Base-by-base conservation (phyloP, 2,329 filamentous ascomycete genomes). In the Plectosphaerella plurivora region DNA sequence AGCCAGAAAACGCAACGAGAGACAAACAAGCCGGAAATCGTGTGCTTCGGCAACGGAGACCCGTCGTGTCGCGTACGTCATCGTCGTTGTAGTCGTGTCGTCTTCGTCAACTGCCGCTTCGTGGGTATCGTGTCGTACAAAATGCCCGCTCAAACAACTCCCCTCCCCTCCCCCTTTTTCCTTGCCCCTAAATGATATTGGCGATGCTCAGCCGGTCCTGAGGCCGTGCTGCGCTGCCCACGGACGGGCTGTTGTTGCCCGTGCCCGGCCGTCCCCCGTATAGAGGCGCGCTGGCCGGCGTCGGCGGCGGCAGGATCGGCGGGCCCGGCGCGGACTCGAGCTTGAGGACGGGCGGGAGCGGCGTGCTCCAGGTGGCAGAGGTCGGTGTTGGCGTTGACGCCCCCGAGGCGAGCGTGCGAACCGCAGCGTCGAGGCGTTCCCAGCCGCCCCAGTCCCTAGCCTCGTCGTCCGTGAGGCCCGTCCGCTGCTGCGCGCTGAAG, bases 381-480 rank as follows among this genome's bases (percentile, higher is more conserved):
- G 67, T 58, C 9, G 67, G 64, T 9, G 66, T 67, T 4, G 65
- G 62, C 6, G 65, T 64, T 11, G 55, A 54, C 22, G 56, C 58
- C 48, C 59, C 60, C 11, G 60, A 53, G 9, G 53, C 53, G 45
- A 72, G 53, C 15, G 61, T 61, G 15, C 69, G 65, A 24, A 68
- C 55, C 14, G 69, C 65, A 10, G 63, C 75, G 61, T 94, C 87
- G 14, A 96, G 74, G 55, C 82, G 80, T 20, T 83, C 82, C 92
- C 92, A 97, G 2, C 89, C 89, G 49, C 85, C 84, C 89, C 90
- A 95, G 46, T 88, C 86, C 50, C 78, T 74, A 45, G 75, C 73
- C 58, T 86, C 82, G 11, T 80, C 77, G 22, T 77, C 76, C 0
- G 75, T 79, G 12, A 86, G 68, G 0, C 79, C 75, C 14, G 77